Percentiles rank a stretch among this genome's conserved stretches.
These are phyloP conservation scores for Microdochium nivale DNA, from an alignment of 2,329 filamentous ascomycete species.

Conservation along the genomic window DNA sequence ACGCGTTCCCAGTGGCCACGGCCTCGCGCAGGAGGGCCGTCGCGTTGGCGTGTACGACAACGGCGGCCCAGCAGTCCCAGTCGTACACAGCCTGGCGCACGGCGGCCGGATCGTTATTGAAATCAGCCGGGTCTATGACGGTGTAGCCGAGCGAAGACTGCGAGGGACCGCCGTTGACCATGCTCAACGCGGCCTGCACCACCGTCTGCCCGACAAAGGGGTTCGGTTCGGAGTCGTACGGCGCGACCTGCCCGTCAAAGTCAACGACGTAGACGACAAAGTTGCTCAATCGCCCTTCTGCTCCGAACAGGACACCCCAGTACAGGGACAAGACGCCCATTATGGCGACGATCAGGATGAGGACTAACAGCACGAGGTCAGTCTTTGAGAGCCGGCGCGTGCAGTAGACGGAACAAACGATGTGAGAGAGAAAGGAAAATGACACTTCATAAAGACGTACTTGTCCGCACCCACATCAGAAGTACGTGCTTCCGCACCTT, in stretches of 20 bases:
- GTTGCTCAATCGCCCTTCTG: slow-evolving; percentile 35
- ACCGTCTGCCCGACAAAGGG: slow-evolving; percentile 50
- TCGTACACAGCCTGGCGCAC: slow-evolving; percentile 53
- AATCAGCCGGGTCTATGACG: slow-evolving; percentile 37
- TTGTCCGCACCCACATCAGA: slow-evolving; percentile 10
- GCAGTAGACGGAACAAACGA: not conserved
- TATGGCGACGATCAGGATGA: slow-evolving; percentile 46
- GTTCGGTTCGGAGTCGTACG: slow-evolving; percentile 34
- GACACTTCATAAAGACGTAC: slow-evolving; percentile 5
- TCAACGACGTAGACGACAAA: slow-evolving; percentile 52
- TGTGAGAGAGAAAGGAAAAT: no score
- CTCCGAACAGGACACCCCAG: slow-evolving; percentile 48
- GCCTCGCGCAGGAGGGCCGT: slow-evolving; percentile 48
- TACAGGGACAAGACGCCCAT: slow-evolving; percentile 48
- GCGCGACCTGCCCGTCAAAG: slow-evolving; percentile 48
- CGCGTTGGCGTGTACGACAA: slow-evolving; percentile 55
- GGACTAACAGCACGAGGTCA: slow-evolving; percentile 18
- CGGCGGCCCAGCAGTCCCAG: slow-evolving; percentile 49
- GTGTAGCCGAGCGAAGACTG: slow-evolving; percentile 38
- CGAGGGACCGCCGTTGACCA: slow-evolving; percentile 23
- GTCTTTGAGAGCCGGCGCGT: not conserved
- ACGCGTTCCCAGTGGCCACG: slow-evolving; percentile 42
- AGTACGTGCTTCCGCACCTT: slow-evolving; percentile 11
- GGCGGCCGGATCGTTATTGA: slow-evolving; percentile 43
- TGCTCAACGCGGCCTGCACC: slow-evolving; percentile 32